phyloP scores from a whole-genome alignment of 225 moss, liverwort and hornwort species.

The Lunularia cruciata region DNA sequence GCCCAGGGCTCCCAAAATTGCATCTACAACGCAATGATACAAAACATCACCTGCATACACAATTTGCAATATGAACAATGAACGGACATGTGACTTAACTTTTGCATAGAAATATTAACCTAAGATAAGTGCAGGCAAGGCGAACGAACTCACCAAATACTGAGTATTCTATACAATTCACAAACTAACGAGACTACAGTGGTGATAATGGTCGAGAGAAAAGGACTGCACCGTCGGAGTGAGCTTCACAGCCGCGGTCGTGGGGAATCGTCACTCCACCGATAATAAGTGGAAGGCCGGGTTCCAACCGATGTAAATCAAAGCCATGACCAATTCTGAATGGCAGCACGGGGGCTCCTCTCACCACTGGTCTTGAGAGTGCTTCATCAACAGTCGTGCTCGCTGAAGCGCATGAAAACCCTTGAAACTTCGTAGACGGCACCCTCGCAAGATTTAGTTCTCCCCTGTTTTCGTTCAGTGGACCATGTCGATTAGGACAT shows the following conservation, averaged over 20 bases:
- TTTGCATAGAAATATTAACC: background rate
- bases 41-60: conserved; percentile 73
- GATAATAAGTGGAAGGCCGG: conserved; percentile 78
- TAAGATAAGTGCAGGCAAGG: background rate
- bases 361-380: conserved; percentile 35
- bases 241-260: conserved; percentile 95
- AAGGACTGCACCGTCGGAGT: conserved; percentile 67
- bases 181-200: background rate
- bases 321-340: conserved; percentile 95
- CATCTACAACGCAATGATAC: conserved; percentile 91
- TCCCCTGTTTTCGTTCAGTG: background rate
- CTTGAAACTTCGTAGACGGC: background rate
- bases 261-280: conserved; percentile 93
- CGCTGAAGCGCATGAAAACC: conserved; percentile 36
- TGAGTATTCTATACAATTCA: background rate
- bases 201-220: background rate
- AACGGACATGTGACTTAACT: background rate
- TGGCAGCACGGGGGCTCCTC: conserved; percentile 72
- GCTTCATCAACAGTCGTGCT: conserved; percentile 62
- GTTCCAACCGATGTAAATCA: conserved; percentile 90
- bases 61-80: too few species aligned
- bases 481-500: too few species aligned
- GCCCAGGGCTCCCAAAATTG: conserved; percentile 87
- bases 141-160: background rate
- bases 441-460: conserved; percentile 13